Evolutionary conservation across 202 grass and related monocot species (phyloP), one percentile per base, ranked within the genome.

Genomic region (Carex sylvatica): DNA sequence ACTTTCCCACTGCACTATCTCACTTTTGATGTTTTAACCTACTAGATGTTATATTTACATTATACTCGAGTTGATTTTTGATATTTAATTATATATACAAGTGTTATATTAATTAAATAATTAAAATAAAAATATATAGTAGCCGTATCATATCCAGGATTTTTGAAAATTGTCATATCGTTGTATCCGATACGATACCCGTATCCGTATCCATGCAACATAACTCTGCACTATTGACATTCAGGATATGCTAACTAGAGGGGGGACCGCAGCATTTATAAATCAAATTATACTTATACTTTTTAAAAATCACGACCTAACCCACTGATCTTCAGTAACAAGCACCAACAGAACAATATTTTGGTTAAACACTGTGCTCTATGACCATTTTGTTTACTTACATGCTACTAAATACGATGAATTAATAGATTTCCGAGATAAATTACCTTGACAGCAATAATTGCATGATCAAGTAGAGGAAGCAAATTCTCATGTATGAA

Each of bases 381-480:
- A 24, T 22, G 40, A 72, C 69, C 49, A 49, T 20, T 53, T 74
- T 73, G 13, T 30, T 46, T 28, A 52, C 70, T 28, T 18, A 9
- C 1, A 28, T 74, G 16, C 70, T 16, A 31, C 19, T 65, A 60
- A 18, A 80, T 47, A 22, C 30, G 31, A 61, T 22, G 55, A 72
- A 55, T 73, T 73, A 13, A 11, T 40, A 15, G 46, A 72, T 35
- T 77, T 59, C 1, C 0, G 15, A 77, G 30, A 77, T 4, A 33
- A 46, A 56, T 83, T 88, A 99, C 96, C 92, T 99, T 99, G 65
- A 99, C 88, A 0, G 88, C 83, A 85, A 99, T 91, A 69, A 99
- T 80, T n/a, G 96, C 76, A 75, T 99, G 93, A 87, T 99, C 96
- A 74, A 99, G 89, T 42, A 99, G 91, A 8, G 96, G 96, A 66